Evolutionary conservation across 345 rosid species (phyloP).

Genomic region (Lumnitzera racemosa): DNA sequence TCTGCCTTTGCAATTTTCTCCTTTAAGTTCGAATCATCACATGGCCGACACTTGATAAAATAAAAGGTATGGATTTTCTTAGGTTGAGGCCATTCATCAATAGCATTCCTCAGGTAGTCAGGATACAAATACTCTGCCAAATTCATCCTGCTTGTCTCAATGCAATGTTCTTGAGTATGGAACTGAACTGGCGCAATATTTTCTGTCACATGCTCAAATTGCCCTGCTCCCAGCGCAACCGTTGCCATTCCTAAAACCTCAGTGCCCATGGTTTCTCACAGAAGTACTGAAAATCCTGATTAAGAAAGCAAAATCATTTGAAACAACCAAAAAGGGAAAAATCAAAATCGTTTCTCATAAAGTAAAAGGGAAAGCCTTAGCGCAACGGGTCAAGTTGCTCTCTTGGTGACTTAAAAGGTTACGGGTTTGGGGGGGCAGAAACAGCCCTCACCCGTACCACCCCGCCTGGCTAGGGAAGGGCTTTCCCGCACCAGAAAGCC

Average conservation of each 20-base stretch:
- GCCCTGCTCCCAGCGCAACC: slow-evolving; percentile 40
- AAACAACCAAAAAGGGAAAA: no score
- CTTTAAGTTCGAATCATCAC: slow-evolving; percentile 53
- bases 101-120: slow-evolving; percentile 52
- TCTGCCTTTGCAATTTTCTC: slow-evolving; percentile 58
- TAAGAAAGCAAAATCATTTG: no score
- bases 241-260: slow-evolving; percentile 20
- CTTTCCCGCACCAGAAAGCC: no score
- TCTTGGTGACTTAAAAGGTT: no score
- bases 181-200: slow-evolving; percentile 31
- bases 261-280: slow-evolving; percentile 9
- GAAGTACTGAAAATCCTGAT: no score
- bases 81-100: slow-evolving; percentile 76
- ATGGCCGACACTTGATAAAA: slow-evolving; percentile 39
- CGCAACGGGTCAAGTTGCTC: no score
- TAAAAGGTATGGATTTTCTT: slow-evolving; percentile 55
- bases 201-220: slow-evolving; percentile 27
- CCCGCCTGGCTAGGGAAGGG: no score
- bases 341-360: no score
- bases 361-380: no score
- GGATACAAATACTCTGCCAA: slow-evolving; percentile 19
- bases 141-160: slow-evolving; percentile 31
- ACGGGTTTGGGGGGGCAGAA: no score
- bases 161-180: slow-evolving; percentile 48
- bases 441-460: no score